A percentile compares a stretch with the other conserved stretches of the same genome.
Evolutionary conservation across 2,329 filamentous ascomycete species (phyloP).

Genomic region (Colletotrichum salicis): DNA sequence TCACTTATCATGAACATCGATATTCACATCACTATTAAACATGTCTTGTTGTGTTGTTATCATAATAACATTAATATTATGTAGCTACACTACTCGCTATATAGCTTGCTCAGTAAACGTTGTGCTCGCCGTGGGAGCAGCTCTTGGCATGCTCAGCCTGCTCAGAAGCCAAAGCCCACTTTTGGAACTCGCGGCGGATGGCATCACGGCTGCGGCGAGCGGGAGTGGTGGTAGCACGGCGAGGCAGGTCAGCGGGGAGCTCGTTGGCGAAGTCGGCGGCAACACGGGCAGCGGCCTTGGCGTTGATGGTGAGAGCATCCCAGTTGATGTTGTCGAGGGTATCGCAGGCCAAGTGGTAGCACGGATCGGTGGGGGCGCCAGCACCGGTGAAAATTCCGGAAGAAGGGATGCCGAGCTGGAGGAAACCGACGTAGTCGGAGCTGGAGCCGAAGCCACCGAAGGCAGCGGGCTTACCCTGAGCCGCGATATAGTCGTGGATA

Average conservation of each 20-base stretch:
- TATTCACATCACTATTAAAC: no score
- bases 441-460: constrained; percentile 48
- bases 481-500: constrained; percentile 49
- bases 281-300: constrained; percentile 61
- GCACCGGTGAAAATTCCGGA: constrained; percentile 55
- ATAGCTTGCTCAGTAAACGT: not conserved
- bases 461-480: constrained; percentile 46
- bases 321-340: constrained; percentile 53
- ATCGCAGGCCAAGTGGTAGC: constrained; percentile 55
- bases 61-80: constrained; percentile 4
- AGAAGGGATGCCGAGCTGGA: constrained; percentile 51
- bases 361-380: constrained; percentile 46
- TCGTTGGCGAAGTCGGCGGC: constrained; percentile 52
- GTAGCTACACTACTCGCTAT: not conserved
- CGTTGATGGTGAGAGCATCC: constrained; percentile 50
- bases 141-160: constrained; percentile 34
- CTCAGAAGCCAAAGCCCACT: constrained; percentile 35
- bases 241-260: constrained; percentile 46
- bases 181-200: constrained; percentile 37
- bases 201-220: constrained; percentile 33
- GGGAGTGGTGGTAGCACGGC: constrained; percentile 43
- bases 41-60: not conserved
- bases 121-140: constrained; percentile 31
- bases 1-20: no score
- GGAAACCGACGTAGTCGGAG: constrained; percentile 55